A percentile compares a stretch with the other conserved stretches of the same genome.
Conservation (phyloP, 1,284 basidiomycete genomes). For the Porogramme epimiltina region DNA sequence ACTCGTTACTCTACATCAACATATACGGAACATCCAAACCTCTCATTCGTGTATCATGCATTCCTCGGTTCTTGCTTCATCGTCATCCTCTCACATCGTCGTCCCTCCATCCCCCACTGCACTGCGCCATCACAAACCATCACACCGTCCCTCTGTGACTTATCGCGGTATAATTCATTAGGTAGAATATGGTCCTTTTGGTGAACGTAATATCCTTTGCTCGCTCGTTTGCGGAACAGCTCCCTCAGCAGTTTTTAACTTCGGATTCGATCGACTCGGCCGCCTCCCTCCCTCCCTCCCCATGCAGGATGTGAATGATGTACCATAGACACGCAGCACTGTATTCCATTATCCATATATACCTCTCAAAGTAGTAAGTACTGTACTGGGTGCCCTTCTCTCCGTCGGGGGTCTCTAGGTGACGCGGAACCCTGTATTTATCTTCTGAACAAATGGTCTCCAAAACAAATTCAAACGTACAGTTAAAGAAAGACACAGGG, state of each 20-base stretch:
- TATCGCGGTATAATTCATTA: constrained; percentile 6
- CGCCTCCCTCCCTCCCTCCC: neutral
- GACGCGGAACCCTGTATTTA: no score
- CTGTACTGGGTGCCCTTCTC: no score
- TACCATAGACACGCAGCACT: constrained; percentile 4
- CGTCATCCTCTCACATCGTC: neutral
- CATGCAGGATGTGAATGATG: neutral
- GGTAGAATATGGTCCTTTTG: constrained; percentile 1
- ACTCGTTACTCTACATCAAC: constrained; percentile 1
- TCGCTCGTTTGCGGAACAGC: neutral
- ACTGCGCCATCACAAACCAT: neutral
- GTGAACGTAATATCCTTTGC: neutral
- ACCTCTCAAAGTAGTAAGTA: neutral
- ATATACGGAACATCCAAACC: neutral
- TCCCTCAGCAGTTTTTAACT: neutral
- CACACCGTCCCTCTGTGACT: neutral
- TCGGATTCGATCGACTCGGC: no score
- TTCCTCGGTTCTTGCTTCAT: constrained; percentile 5
- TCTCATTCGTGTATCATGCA: constrained; percentile 9
- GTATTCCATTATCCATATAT: constrained; percentile 9
- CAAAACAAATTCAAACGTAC: no score
- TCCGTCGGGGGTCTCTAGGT: no score
- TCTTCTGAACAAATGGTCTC: no score
- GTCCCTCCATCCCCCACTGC: neutral
- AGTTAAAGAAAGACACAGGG: no score